phyloP scores from a whole-genome alignment of 2,329 filamentous ascomycete genomes.

The Aspergillus sp. region DNA sequence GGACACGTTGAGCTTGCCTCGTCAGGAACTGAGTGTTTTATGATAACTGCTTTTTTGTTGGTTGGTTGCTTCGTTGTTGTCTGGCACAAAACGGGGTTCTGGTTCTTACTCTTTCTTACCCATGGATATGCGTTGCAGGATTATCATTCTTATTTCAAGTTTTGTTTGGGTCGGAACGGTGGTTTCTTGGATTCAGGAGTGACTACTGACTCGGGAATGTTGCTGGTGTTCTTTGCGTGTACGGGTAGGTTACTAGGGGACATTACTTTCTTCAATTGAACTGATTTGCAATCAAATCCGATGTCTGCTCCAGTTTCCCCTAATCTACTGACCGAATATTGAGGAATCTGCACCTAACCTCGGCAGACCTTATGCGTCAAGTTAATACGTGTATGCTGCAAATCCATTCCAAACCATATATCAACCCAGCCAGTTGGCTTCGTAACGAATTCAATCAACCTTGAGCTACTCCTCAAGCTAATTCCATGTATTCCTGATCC shows the following conservation, averaged over 20 bases:
- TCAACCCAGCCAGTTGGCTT: not conserved
- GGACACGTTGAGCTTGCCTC: conserved; percentile 17
- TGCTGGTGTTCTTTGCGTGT: not conserved
- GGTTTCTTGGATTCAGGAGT: not conserved
- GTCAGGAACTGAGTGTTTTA: conserved; percentile 32
- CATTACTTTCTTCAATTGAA: not conserved
- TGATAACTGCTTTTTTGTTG: conserved; percentile 16
- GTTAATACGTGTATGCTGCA: not conserved
- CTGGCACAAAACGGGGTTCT: conserved; percentile 18
- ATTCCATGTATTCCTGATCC: not conserved
- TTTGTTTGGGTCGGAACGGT: not conserved
- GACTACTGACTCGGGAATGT: not conserved
- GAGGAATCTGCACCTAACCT: not conserved
- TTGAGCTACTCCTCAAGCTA: not conserved
- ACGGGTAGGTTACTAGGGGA: not conserved
- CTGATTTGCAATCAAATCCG: not conserved
- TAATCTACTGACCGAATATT: not conserved
- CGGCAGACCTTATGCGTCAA: not conserved
- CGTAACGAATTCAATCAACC: not conserved
- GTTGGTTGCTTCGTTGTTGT: conserved; percentile 12
- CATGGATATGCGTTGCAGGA: not conserved
- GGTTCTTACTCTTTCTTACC: not conserved
- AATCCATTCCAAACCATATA: not conserved
- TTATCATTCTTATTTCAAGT: not conserved
- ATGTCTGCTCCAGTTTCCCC: not conserved